phyloP scores from a whole-genome alignment of 805 yeast species.

The Kockiozyma suomiensis region DNA sequence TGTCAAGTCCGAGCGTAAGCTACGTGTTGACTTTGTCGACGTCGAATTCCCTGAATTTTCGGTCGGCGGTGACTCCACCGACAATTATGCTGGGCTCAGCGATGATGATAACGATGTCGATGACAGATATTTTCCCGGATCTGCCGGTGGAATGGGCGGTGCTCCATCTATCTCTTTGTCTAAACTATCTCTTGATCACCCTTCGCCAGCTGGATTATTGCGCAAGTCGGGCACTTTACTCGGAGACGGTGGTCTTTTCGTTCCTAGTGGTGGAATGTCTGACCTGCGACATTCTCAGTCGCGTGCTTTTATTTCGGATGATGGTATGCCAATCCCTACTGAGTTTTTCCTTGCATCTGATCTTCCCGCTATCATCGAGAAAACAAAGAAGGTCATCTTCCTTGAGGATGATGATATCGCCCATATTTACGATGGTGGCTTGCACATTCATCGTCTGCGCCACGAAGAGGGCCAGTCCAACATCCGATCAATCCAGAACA shows the following conservation, averaged over 20 bases:
- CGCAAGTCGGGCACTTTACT: neutral
- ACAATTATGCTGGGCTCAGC: constrained; percentile 23
- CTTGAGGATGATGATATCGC: constrained; percentile 99
- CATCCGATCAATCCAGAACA: constrained; percentile 91
- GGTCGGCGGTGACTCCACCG: constrained; percentile 31
- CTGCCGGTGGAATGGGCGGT: constrained; percentile 32
- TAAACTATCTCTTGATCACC: neutral
- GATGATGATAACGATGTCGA: constrained; percentile 35
- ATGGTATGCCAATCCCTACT: constrained; percentile 87
- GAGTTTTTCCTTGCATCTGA: constrained; percentile 96
- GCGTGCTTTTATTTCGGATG: constrained; percentile 94
- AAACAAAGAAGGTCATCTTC: constrained; percentile 94
- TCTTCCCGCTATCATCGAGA: constrained; percentile 96
- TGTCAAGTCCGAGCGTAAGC: constrained; percentile 91
- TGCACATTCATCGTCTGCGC: constrained; percentile 96
- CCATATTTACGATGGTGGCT: constrained; percentile 95
- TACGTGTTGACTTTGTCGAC: constrained; percentile 97
- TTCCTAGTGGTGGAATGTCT: constrained; percentile 1
- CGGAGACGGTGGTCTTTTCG: neutral
- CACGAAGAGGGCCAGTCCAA: constrained; percentile 74
- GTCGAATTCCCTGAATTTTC: constrained; percentile 81
- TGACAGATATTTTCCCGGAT: constrained; percentile 52
- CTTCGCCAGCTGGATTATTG: neutral
- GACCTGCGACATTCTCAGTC: constrained; percentile 90
- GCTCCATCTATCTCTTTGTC: constrained; percentile 1